Percentiles rank a stretch among this genome's conserved stretches.
Conservation (phyloP, 164 flowering plant species). For the Pachysandra terminalis region DNA sequence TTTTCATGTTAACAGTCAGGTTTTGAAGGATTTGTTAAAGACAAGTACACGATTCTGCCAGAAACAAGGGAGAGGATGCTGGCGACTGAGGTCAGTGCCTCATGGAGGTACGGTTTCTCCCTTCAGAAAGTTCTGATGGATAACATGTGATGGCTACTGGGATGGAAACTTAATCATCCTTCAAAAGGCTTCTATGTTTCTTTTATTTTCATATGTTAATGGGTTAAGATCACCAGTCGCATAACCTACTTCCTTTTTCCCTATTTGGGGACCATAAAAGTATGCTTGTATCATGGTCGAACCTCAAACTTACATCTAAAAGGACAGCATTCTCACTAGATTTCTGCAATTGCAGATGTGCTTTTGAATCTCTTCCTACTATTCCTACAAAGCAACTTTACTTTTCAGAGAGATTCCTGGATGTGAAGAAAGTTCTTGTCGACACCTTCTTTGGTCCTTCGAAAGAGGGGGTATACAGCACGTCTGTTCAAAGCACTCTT, state of each 20-base stretch:
- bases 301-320: background rate
- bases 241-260: no score
- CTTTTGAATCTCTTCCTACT: constrained; percentile 42
- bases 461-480: constrained; percentile 80
- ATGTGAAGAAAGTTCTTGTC: constrained; percentile 58
- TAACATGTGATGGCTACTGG: no score
- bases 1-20: constrained; percentile 61
- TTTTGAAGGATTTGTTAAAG: constrained; percentile 90
- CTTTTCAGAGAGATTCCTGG: constrained; percentile 57
- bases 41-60: constrained; percentile 75
- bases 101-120: constrained; percentile 69
- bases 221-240: no score
- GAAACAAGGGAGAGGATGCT: constrained; percentile 91
- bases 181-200: no score
- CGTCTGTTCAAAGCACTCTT: constrained; percentile 93
- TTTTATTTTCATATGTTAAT: no score
- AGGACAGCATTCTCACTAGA: background rate
- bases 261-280: no score
- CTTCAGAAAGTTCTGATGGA: background rate
- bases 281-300: background rate
- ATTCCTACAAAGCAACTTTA: constrained; percentile 48
- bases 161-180: no score
- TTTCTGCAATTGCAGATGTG: constrained; percentile 51
- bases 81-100: constrained; percentile 88
- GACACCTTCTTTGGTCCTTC: constrained; percentile 87